Base-by-base conservation (phyloP, 768 basidiomycete species). In the Psilocybe tampanensis region DNA sequence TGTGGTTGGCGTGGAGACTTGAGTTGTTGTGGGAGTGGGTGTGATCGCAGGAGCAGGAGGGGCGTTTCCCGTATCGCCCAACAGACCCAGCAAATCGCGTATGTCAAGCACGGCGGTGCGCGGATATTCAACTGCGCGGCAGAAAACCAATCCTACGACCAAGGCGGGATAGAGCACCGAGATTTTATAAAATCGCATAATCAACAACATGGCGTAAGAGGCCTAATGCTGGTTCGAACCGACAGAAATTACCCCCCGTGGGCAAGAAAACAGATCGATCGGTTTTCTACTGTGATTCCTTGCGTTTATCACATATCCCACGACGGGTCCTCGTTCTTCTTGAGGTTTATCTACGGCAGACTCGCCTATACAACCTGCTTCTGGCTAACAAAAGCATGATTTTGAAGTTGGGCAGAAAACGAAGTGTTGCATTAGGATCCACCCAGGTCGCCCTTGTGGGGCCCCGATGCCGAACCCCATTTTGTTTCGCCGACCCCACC, bases 261-360 rank as follows among this genome's bases (percentile, higher is more conserved):
- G 9, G 47, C 47, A 47, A 24, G 47, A 48, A 18, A n/a, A n/a
- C n/a, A n/a, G 47, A 48, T 48, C 47, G 47, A 48, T 48, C 47
- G 18, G 26, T 23, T 32, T 8, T 17, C 47, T 21, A 6, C 17
- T 48, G 47, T 29, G 15, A n/a, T 29, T 9, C 5, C 29, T 12
- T 18, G n/a, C 15, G 17, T 18, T 8, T 44, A 12, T 44, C n/a
- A n/a, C n/a, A 18, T 23, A 9, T 18, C 21, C 5, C 13, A 8
- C 43, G 36, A 39, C n/a, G 43, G 6, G 15, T 22, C 12, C 43
- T 44, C 43, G 19, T 11, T 3, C 18, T 19, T 44, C 11, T 44
- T 44, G 43, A 44, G 18, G 22, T 44, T 19, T n/a, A n/a, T n/a
- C n/a, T n/a, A n/a, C n/a, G n/a, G n/a, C n/a, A n/a, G n/a, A n/a